Conservation (phyloP, 2,329 filamentous ascomycete species). For the Rachicladosporium sp. region DNA sequence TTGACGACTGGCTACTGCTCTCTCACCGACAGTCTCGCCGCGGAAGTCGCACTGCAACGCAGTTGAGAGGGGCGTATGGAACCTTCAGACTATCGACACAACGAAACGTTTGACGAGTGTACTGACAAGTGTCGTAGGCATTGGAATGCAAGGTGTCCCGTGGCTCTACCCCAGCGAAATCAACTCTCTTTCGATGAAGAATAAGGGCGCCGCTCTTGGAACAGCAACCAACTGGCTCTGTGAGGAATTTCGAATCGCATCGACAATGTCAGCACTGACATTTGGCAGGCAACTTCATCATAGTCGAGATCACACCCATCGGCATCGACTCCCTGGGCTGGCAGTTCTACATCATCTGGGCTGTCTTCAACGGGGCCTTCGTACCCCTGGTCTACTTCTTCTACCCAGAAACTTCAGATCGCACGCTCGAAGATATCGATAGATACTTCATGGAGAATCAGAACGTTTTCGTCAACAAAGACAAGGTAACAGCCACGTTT, state of each 20-base stretch:
- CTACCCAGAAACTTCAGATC: slow-evolving; percentile 22
- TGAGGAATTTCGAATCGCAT: slow-evolving; percentile 1
- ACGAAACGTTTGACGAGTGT: too few relatives aligned
- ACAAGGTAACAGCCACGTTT: slow-evolving; percentile 25
- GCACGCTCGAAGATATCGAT: slow-evolving; percentile 22
- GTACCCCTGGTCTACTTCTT: slow-evolving; percentile 34
- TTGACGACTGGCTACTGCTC: too few relatives aligned
- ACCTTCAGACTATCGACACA: too few relatives aligned
- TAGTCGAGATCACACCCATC: slow-evolving; percentile 22
- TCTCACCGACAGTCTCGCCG: too few relatives aligned
- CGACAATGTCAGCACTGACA: slow-evolving; percentile 7
- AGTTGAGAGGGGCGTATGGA: too few relatives aligned
- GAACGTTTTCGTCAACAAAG: slow-evolving; percentile 33
- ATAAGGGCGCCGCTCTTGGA: slow-evolving; percentile 35
- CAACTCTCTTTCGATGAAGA: slow-evolving; percentile 37
- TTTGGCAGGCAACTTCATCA: slow-evolving; percentile 32
- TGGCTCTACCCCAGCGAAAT: slow-evolving; percentile 35
- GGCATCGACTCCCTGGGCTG: slow-evolving; percentile 19
- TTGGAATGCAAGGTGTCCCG: slow-evolving; percentile 26
- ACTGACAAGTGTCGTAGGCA: not conserved
- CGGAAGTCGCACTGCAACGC: too few relatives aligned
- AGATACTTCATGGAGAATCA: slow-evolving; percentile 11
- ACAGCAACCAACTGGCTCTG: slow-evolving; percentile 38
- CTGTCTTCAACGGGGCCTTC: slow-evolving; percentile 37
- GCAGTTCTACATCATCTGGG: slow-evolving; percentile 34